These are phyloP conservation scores for Hevea brasiliensis DNA, from an alignment of 345 rosid species.

Conservation along the genomic window DNA sequence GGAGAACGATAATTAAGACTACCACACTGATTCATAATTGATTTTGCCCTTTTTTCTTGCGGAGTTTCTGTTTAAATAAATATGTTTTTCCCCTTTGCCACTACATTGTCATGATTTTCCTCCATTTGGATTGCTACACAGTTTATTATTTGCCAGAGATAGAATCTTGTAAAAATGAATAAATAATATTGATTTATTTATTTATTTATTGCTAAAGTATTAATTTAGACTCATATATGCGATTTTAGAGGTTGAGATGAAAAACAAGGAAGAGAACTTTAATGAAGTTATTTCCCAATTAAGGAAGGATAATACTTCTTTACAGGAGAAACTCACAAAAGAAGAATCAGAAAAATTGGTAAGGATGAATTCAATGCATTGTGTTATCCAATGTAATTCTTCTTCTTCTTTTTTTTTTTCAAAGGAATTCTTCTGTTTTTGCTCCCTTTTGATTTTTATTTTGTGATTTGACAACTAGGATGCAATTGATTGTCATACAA, in stretches of 20 bases:
- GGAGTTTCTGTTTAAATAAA: neutral
- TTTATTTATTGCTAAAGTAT: neutral
- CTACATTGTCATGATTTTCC: neutral
- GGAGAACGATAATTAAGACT: neutral
- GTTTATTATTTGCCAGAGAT: neutral
- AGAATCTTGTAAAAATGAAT: neutral
- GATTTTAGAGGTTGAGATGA: slow-evolving; percentile 56
- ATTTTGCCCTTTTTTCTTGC: neutral
- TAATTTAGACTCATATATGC: slow-evolving; percentile 12
- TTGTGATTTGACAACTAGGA: slow-evolving; percentile 46
- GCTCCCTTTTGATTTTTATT: neutral
- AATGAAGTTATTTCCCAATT: slow-evolving; percentile 43
- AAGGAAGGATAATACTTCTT: slow-evolving; percentile 44
- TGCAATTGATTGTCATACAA: slow-evolving; percentile 55
- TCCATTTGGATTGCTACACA: slow-evolving; percentile 4
- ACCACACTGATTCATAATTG: neutral
- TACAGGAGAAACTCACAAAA: slow-evolving; percentile 53
- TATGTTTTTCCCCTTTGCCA: neutral
- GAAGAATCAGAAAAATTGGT: slow-evolving; percentile 75
- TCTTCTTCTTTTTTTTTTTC: too few species aligned
- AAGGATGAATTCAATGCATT: slow-evolving; percentile 18
- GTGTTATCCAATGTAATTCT: neutral
- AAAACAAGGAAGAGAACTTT: slow-evolving; percentile 47
- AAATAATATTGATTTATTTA: too few species aligned
- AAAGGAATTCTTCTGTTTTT: neutral